Evolutionary conservation across 768 basidiomycete species (phyloP), one percentile per base, ranked within the genome.

Genomic region (Mycena sanguinolenta): DNA sequence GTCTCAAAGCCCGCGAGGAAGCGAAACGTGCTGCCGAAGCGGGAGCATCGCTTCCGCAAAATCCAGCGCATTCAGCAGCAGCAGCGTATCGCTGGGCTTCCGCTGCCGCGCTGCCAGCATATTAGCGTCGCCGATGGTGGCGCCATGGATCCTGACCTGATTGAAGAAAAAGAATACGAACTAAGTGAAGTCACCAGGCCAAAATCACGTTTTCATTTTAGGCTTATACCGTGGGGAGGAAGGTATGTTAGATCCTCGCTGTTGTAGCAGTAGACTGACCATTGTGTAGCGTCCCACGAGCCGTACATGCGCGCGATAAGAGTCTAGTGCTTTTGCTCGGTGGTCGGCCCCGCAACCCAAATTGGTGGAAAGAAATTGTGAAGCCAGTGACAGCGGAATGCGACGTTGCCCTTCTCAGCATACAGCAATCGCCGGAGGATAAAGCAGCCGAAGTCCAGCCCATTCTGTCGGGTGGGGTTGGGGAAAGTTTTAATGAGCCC

Each of bases 1-100:
- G 39, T 6, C 58, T 27, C 58, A 42, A 42, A 16, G 36, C n/a
- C 23, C 58, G 58, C 16, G 23, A 8, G 23, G 1, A 10, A 17
- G 38, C 38, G 5, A 38, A 25, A 23, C 6, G 12, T 10, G 23
- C 58, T 2, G 58, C n/a, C 36, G 17, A 39, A 58, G 14, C 58
- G 58, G 38, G 36, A 58, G 19, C 28, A 39, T 14, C 58, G 58
- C 17, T 58, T 58, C 39, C 58, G 58, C n/a, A 23, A 38, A 13
- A 17, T 42, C 10, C 58, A 42, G 38, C 14, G 8, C 9, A 4
- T 25, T 25, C 38, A 2, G n/a, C n/a, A n/a, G n/a, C n/a, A n/a
- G n/a, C n/a, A n/a, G n/a, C n/a, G n/a, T n/a, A n/a, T n/a, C n/a
- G n/a, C n/a, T n/a, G n/a, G n/a, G n/a, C n/a, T n/a, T n/a, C n/a